Percentiles rank a stretch among this genome's conserved stretches.
Evolutionary conservation across 2,329 filamentous ascomycete species (phyloP).

Genomic region (Botrytis porri): DNA sequence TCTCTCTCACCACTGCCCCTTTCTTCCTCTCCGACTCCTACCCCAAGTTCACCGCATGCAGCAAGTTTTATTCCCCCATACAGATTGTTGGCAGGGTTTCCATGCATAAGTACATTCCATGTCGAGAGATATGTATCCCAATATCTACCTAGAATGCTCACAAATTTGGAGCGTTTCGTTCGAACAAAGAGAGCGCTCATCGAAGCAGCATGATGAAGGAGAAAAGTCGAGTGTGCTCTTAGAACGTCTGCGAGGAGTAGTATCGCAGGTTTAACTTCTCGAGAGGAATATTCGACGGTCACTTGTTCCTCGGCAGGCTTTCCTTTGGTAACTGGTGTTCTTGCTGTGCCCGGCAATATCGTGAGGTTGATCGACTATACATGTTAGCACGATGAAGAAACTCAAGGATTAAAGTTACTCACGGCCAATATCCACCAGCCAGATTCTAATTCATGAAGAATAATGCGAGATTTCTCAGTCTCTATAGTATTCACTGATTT

Average conservation of each 20-base stretch:
- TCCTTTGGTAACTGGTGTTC: conserved; percentile 34
- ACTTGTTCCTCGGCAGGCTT: conserved; percentile 28
- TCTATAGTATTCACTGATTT: conserved; percentile 80
- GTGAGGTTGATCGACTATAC: conserved; percentile 76
- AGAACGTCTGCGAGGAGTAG: conserved; percentile 78
- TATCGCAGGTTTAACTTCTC: conserved; percentile 80
- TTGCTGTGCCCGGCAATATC: conserved; percentile 60
- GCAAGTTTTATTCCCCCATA: conserved; percentile 85
- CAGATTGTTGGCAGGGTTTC: conserved; percentile 77
- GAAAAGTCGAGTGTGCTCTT: conserved; percentile 78
- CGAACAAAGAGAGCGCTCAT: conserved; percentile 68
- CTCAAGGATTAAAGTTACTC: conserved; percentile 40
- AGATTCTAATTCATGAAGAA: conserved; percentile 81
- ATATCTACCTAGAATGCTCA: conserved; percentile 69
- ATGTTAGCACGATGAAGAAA: conserved; percentile 23
- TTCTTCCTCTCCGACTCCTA: conserved; percentile 94
- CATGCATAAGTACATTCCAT: conserved; percentile 89
- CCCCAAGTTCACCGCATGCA: conserved; percentile 83
- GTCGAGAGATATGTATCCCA: conserved; percentile 69
- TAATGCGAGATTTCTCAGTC: conserved; percentile 81
- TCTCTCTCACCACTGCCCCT: conserved; percentile 91
- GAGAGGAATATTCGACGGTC: conserved; percentile 74
- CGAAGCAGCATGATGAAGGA: conserved; percentile 80
- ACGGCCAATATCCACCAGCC: conserved; percentile 97
- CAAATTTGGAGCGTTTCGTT: conserved; percentile 65